A percentile compares a stretch with the other conserved stretches of the same genome.
Evolutionary conservation across 2,329 filamentous ascomycete species (phyloP).

Genomic region (Zasmidium citrigriseum): DNA sequence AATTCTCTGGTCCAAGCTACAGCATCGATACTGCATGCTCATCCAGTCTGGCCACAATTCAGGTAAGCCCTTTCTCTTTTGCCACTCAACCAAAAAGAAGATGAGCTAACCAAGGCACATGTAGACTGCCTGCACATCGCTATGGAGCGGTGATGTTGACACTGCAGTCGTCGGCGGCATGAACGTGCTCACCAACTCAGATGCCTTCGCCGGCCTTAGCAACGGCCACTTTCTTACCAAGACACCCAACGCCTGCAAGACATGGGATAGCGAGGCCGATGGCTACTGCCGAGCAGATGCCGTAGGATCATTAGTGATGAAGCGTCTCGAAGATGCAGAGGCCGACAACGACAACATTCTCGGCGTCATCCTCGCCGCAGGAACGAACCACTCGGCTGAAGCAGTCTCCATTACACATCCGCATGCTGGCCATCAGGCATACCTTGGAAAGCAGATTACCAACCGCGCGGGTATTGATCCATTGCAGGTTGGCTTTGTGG

Average conservation of each 20-base stretch:
- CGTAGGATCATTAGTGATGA: slow-evolving; percentile 30
- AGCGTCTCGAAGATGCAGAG: slow-evolving; percentile 29
- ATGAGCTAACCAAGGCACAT: not conserved
- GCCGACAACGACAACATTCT: slow-evolving; percentile 35
- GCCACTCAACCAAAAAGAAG: not conserved
- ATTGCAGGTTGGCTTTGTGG: slow-evolving; percentile 15
- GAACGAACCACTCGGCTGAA: slow-evolving; percentile 18
- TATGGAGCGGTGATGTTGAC: slow-evolving; percentile 33
- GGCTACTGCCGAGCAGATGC: slow-evolving; percentile 35
- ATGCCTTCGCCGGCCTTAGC: slow-evolving; percentile 27
- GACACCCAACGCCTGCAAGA: slow-evolving; percentile 25
- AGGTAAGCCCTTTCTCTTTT: slow-evolving; percentile 8
- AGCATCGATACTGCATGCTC: slow-evolving; percentile 36
- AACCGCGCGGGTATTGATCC: slow-evolving; percentile 14
- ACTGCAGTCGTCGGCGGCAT: slow-evolving; percentile 32
- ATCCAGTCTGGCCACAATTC: slow-evolving; percentile 25
- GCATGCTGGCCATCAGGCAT: slow-evolving; percentile 19
- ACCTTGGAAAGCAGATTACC: slow-evolving; percentile 10
- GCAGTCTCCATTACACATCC: slow-evolving; percentile 20
- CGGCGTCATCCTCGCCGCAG: slow-evolving; percentile 12
- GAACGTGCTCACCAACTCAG: slow-evolving; percentile 32
- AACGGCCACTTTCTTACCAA: slow-evolving; percentile 30
- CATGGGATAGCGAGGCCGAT: slow-evolving; percentile 29
- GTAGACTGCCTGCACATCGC: slow-evolving; percentile 20
- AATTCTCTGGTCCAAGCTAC: slow-evolving; percentile 20